Base-by-base conservation (phyloP, 2,329 filamentous ascomycete genomes). In the Fusarium poae region DNA sequence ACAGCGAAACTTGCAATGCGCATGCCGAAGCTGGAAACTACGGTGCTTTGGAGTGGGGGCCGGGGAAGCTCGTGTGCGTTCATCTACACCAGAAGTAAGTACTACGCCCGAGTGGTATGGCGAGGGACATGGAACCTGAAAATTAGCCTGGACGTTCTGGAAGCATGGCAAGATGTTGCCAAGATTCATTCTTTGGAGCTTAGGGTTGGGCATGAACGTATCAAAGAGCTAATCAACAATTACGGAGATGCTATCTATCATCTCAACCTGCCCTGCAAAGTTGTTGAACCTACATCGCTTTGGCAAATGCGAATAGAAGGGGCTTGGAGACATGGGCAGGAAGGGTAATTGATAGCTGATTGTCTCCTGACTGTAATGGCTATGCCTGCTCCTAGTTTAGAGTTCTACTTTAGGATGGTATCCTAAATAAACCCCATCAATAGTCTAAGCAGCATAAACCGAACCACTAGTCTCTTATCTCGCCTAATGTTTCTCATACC, bases 241-340 rank as follows among this genome's bases (percentile, higher is more conserved):
- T 51, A 30, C 45, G 61, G 58, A 23, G 44, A 62, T 32, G 58
- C 58, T 16, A 45, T 60, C 3, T 16, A 45, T 23, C 12, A 62
- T n/a, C 56, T 62, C 10, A 35, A 53, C 45, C 29, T 62, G 12
- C 55, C 58, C 39, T 53, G 45, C 18, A 39, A 46, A 27, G 46
- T 61, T n/a, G 53, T 61, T 20, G 21, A 44, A n/a, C 58, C 56
- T 34, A 45, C 34, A 7, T 53, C 58, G 10, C 56, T 60, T 29
- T 62, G 55, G 58, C 45, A 62, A 29, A 40, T 61, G 32, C 39
- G 56, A 21, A 7, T 40, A 20, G 58, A 61, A 21, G 25, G 18
- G 8, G 18, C 11, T 11, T 44, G 15, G 25, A 20, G 13, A n/a
- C 25, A 20, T n/a, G n/a, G n/a, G n/a, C 3, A n/a, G 13, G 10